Base-by-base conservation (phyloP, 164 flowering plant species). In the Akebia trifoliata region DNA sequence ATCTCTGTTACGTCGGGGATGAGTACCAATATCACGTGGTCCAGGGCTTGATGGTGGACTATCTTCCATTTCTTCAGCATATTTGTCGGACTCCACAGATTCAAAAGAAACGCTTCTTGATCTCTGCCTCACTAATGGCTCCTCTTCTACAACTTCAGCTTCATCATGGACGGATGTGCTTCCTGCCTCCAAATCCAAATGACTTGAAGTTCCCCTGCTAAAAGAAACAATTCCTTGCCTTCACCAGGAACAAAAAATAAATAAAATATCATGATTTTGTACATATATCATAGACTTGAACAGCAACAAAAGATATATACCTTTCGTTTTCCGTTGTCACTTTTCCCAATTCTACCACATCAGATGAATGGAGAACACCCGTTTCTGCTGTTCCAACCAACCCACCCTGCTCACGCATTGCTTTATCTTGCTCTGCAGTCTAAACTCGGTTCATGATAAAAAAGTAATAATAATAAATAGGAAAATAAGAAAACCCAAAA, bases 381-480 rank as follows among this genome's bases (percentile, higher is more conserved):
- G 22, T 36, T 50, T 69, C 75, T 40, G 76, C 44, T 47, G 57
- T 60, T 61, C 65, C 90, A 72, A 25, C 66, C 25, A 64, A 38
- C 12, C 36, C 72, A 18, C 66, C 78, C 40, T 59, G 73, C 62
- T 71, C 80, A 50, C 74, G 82, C 50, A 74, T 40, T 44, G 81
- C 78, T 61, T 80, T 78, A 71, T 86, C 95, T 70, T 67, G 77
- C 71, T 86, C 93, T 46, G 90, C 93, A 48, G 90, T 75, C 98
- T 92, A 81, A 48, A 76, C 3, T 12, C 20, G 56, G 8, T 45
- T 46, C 50, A 69, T 31, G 69, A 62, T 35, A 64, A 46, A 50
- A 22, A 26, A 42, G 57, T 53, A 8, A 3, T 7, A 24, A 10
- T 46, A 25, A 25, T 8, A 15, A 50, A 24, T 43, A 59, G 25